Evolutionary conservation across 306 rosid genomes (phyloP).

Genomic region (Sicyos baderoa): DNA sequence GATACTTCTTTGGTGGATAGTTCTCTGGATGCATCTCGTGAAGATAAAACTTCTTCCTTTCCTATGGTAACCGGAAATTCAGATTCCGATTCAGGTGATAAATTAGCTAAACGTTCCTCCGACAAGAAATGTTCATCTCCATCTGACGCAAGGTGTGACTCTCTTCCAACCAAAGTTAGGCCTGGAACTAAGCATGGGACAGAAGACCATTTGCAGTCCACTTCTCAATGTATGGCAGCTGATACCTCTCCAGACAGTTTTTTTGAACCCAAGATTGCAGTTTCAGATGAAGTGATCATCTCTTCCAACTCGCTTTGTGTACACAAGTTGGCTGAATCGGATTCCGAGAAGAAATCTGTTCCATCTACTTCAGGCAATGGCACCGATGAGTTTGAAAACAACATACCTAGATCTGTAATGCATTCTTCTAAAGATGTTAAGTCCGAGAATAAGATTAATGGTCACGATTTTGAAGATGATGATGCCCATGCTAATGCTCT

Average conservation of each 20-base stretch:
- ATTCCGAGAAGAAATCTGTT: conserved; percentile 24
- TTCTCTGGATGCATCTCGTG: conserved; percentile 36
- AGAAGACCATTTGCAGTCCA: conserved; percentile 22
- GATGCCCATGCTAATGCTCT: conserved; percentile 13
- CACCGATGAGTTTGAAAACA: conserved; percentile 21
- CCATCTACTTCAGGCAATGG: conserved; percentile 17
- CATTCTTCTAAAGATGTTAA: conserved; percentile 26
- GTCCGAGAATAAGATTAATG: conserved; percentile 29
- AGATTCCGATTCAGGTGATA: conserved; percentile 33
- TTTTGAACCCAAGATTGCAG: conserved; percentile 23
- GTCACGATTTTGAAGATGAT: conserved; percentile 28
- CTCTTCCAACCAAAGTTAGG: conserved; percentile 17
- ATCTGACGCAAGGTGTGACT: conserved; percentile 17
- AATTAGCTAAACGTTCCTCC: conserved; percentile 27
- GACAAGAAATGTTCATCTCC: conserved; percentile 31
- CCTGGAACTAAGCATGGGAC: conserved; percentile 7
- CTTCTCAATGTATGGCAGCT: conserved; percentile 24
- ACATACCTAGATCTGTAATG: conserved; percentile 16
- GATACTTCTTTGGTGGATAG: conserved; percentile 25
- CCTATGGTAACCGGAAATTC: conserved; percentile 21
- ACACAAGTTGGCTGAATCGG: conserved; percentile 30
- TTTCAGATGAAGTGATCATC: conserved; percentile 26
- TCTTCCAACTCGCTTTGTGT: conserved; percentile 8
- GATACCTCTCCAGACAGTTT: conserved; percentile 25
- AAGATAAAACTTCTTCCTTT: conserved; percentile 25